phyloP scores from a whole-genome alignment of 257 asterid genomes.

The Ehretia macrophylla region DNA sequence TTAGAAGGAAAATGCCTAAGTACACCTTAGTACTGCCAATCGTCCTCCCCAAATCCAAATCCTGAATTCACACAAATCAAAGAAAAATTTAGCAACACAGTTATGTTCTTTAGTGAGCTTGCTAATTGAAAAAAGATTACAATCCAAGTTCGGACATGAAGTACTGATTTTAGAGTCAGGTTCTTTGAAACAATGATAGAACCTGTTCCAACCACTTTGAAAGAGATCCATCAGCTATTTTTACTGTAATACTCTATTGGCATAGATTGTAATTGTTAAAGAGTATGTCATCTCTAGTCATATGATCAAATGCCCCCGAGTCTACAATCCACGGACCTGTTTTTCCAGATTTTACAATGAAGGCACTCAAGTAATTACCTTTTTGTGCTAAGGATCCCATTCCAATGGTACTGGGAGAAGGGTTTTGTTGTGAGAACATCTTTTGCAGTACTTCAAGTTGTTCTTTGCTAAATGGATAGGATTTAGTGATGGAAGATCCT shows the following conservation, averaged over 20 bases:
- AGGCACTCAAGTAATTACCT: not conserved
- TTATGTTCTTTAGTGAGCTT: not conserved
- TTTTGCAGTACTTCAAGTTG: not conserved
- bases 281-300: not conserved
- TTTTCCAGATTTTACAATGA: not conserved
- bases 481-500: not conserved
- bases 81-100: constrained; percentile 2
- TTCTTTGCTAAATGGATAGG: not conserved
- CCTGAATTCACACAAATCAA: constrained; percentile 3
- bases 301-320: not conserved
- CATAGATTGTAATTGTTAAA: not conserved
- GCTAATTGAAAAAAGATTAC: not conserved
- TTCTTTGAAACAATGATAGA: not conserved
- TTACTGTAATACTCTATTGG: not conserved
- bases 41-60: not conserved
- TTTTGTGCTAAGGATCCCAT: too few species aligned
- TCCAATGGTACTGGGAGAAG: too few species aligned
- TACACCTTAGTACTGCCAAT: not conserved
- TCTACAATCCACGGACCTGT: not conserved
- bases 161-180: not conserved
- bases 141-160: not conserved
- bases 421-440: too few species aligned
- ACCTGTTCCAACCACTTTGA: constrained; percentile 8
- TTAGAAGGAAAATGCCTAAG: too few species aligned
- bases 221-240: not conserved